Evolutionary conservation across 257 asterid genomes (phyloP).

Genomic region (Gardenia jasminoides): DNA sequence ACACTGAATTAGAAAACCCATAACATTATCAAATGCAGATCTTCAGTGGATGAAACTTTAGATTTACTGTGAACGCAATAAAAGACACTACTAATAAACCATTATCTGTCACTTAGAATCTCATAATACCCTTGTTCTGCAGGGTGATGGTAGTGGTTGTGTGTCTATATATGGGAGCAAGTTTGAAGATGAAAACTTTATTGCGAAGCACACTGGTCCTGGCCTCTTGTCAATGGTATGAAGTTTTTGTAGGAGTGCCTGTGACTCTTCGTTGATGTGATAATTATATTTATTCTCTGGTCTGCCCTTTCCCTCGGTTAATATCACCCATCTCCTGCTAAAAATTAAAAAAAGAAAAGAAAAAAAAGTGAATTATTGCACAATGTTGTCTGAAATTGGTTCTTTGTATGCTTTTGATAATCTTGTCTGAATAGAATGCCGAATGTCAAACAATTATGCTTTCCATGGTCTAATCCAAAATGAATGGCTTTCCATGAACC

Average conservation of each 20-base stretch:
- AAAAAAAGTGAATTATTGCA: too few relatives aligned
- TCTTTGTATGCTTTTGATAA: neutral
- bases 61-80: neutral
- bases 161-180: constrained; percentile 87
- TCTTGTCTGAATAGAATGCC: too few relatives aligned
- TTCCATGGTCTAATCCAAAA: too few relatives aligned
- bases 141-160: constrained; percentile 99
- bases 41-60: neutral
- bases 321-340: too few relatives aligned
- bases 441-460: too few relatives aligned
- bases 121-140: constrained; percentile 28
- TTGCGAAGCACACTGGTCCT: constrained; percentile 96
- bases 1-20: neutral
- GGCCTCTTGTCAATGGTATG: constrained; percentile 92
- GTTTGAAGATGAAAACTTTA: constrained; percentile 92
- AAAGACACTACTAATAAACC: neutral
- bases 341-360: too few relatives aligned
- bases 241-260: neutral
- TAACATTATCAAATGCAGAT: neutral
- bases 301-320: too few relatives aligned
- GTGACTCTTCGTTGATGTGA: constrained; percentile 1
- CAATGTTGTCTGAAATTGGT: neutral
- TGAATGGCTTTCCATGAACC: neutral
- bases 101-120: constrained; percentile 2
- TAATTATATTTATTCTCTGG: neutral